Percentiles rank a stretch among this genome's conserved stretches.
Evolutionary conservation across 192 early-diverging fungal genomes (phyloP).

Genomic region (Podila epicladia): DNA sequence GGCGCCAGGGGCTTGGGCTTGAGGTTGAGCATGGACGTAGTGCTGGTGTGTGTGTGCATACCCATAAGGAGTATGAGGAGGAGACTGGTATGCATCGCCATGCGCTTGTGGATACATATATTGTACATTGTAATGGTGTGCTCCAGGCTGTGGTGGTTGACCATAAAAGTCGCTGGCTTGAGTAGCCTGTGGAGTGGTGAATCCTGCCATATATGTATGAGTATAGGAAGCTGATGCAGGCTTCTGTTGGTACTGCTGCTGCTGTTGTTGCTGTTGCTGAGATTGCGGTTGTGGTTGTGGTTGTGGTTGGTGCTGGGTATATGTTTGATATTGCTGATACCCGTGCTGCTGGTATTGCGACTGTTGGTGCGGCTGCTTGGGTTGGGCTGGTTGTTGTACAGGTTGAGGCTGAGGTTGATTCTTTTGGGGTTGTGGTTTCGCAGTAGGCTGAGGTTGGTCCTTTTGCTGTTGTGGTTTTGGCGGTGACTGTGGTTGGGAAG

Average conservation of each 20-base stretch:
- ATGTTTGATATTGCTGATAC: constrained; percentile 9
- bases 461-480: constrained; percentile 2
- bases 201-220: background rate
- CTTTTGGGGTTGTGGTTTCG: background rate
- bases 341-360: too few relatives aligned
- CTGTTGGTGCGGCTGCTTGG: too few relatives aligned
- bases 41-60: too few relatives aligned
- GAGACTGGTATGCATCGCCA: too few relatives aligned
- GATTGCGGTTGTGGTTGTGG: background rate
- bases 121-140: background rate
- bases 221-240: background rate
- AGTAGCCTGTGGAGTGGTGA: background rate
- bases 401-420: background rate
- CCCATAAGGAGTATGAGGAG: too few relatives aligned
- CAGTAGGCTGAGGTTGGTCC: background rate
- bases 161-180: too few relatives aligned
- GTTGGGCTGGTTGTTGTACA: background rate
- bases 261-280: background rate
- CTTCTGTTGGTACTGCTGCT: constrained; percentile 9
- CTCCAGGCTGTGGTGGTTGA: too few relatives aligned
- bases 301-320: background rate
- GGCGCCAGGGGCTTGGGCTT: too few relatives aligned
- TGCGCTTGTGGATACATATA: constrained; percentile 5
- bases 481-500: background rate
- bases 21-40: too few relatives aligned